Evolutionary conservation across 257 asterid genomes (phyloP).

Genomic region (Solanum stenotomum): DNA sequence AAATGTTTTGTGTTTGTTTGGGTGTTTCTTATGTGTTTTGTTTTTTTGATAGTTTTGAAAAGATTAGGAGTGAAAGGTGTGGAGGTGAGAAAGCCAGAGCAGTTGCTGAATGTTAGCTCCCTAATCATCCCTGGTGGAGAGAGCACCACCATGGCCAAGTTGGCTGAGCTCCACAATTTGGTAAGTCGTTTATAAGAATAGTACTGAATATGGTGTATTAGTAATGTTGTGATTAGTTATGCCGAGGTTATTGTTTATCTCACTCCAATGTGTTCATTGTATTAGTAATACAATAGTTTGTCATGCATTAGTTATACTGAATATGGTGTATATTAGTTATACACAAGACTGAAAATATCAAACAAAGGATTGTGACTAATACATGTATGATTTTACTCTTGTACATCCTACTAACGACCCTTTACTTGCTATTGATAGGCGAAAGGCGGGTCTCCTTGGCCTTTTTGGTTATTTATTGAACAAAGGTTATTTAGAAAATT

Average conservation of each 20-base stretch:
- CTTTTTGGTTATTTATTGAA: neutral
- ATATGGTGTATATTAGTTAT: neutral
- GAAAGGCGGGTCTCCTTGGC: neutral
- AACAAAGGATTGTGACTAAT: neutral
- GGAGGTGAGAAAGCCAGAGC: conserved; percentile 86
- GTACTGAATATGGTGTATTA: neutral
- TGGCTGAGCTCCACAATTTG: conserved; percentile 86
- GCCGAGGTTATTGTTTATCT: neutral
- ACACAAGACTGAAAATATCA: neutral
- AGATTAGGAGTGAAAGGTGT: conserved; percentile 88
- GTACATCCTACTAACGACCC: neutral
- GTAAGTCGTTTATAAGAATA: conserved; percentile 13
- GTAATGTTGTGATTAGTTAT: neutral
- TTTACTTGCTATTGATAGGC: neutral
- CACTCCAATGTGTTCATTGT: neutral
- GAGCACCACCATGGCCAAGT: conserved; percentile 99
- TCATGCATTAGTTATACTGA: neutral
- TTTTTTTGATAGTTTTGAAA: conserved; percentile 49
- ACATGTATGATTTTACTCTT: neutral
- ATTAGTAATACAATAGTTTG: neutral
- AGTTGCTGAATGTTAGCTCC: conserved; percentile 56
- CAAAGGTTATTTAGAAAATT: neutral
- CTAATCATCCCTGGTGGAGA: conserved; percentile 98
- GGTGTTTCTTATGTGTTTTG: neutral
- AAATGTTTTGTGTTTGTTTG: neutral